phyloP scores from a whole-genome alignment of 2,329 filamentous ascomycete genomes.

The Alternaria gansuensis region DNA sequence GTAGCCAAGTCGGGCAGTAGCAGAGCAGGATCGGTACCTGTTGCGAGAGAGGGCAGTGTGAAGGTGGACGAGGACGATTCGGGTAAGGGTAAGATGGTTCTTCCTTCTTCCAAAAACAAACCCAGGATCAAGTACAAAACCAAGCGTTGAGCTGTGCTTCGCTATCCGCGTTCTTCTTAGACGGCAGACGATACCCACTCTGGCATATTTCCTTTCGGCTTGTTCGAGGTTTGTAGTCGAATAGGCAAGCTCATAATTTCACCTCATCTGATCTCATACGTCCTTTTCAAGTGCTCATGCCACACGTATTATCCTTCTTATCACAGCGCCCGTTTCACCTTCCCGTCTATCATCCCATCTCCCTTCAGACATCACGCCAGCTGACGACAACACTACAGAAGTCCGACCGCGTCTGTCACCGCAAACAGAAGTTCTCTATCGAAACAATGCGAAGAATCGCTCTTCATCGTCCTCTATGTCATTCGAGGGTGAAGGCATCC shows the following conservation, averaged over 20 bases:
- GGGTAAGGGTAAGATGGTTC: constrained; percentile 56
- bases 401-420: constrained; percentile 46
- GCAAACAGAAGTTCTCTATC: constrained; percentile 62
- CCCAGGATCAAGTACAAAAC: constrained; percentile 25
- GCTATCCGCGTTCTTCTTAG: constrained; percentile 21
- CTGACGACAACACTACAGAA: constrained; percentile 23
- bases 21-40: constrained; percentile 56
- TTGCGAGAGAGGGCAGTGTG: constrained; percentile 59
- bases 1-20: constrained; percentile 55
- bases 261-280: constrained; percentile 24
- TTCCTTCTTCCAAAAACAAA: constrained; percentile 38
- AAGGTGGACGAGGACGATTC: constrained; percentile 58
- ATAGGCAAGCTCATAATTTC: constrained; percentile 29
- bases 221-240: constrained; percentile 34
- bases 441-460: constrained; percentile 57
- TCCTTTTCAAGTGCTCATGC: constrained; percentile 21
- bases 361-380: constrained; percentile 6
- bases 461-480: constrained; percentile 31
- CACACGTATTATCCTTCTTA: constrained; percentile 14
- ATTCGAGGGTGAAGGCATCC: constrained; percentile 61
- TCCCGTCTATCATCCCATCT: constrained; percentile 1
- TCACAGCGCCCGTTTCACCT: constrained; percentile 7
- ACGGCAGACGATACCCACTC: constrained; percentile 35
- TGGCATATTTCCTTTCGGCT: constrained; percentile 24
- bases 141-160: constrained; percentile 26